Conservation (phyloP, 2,329 filamentous ascomycete species). For the Claviceps arundinis region DNA sequence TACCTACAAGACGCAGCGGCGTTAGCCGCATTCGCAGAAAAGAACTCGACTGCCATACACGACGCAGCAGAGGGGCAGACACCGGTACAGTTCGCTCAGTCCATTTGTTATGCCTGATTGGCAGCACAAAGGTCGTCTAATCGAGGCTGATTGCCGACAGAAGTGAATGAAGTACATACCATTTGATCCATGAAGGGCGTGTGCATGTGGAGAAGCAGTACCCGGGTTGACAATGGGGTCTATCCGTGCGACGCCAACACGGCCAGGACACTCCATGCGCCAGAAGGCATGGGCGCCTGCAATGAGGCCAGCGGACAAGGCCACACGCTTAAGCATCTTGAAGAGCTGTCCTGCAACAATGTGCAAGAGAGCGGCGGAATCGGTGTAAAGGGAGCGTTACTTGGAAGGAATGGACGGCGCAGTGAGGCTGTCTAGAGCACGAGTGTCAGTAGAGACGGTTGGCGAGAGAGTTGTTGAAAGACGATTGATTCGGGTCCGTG, state of each 20-base stretch:
- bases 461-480: no score
- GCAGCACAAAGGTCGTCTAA: neutral
- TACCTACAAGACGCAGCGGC: slow-evolving; percentile 33
- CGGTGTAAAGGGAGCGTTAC: neutral
- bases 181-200: slow-evolving; percentile 62
- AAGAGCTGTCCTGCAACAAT: neutral
- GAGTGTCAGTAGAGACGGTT: slow-evolving; percentile 6
- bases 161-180: slow-evolving; percentile 42
- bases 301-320: slow-evolving; percentile 21
- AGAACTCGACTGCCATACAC: no score
- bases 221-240: slow-evolving; percentile 63
- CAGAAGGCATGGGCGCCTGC: slow-evolving; percentile 56
- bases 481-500: no score
- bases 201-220: slow-evolving; percentile 48
- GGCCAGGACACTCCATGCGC: slow-evolving; percentile 74
- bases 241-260: slow-evolving; percentile 55
- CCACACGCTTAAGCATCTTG: slow-evolving; percentile 22
- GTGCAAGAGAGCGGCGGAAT: neutral
- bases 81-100: no score
- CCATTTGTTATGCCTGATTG: neutral
- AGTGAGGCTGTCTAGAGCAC: slow-evolving; percentile 19
- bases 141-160: no score
- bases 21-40: neutral
- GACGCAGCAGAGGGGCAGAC: no score
- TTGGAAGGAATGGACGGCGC: slow-evolving; percentile 22